A percentile compares a stretch with the other conserved stretches of the same genome.
phyloP scores from a whole-genome alignment of 2,329 filamentous ascomycete genomes.

The Exserohilum rostratum region DNA sequence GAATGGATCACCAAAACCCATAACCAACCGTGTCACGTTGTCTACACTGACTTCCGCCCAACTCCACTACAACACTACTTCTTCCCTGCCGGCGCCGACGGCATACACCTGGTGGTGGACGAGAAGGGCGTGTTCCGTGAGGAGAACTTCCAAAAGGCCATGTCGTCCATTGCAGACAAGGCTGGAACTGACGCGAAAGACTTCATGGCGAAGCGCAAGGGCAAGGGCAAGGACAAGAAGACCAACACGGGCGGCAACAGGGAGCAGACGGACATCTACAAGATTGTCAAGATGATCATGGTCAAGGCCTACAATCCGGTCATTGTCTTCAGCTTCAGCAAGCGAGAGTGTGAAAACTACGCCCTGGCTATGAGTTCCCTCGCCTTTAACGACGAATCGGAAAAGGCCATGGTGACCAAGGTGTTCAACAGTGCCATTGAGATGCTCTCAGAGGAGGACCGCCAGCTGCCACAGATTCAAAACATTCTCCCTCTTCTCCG shows the following conservation, averaged over 20 bases:
- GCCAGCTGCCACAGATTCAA: slow-evolving; percentile 83
- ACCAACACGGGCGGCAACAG: slow-evolving; percentile 81
- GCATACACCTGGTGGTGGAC: slow-evolving; percentile 92
- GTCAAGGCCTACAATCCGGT: slow-evolving; percentile 96
- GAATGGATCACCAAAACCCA: slow-evolving; percentile 99
- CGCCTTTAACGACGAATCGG: slow-evolving; percentile 94
- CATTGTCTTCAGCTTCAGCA: slow-evolving; percentile 99
- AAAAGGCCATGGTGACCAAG: slow-evolving; percentile 91
- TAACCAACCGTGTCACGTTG: slow-evolving; percentile 95
- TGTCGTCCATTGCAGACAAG: slow-evolving; percentile 85
- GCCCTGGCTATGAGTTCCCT: slow-evolving; percentile 85
- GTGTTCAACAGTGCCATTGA: slow-evolving; percentile 95
- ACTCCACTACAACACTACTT: slow-evolving; percentile 98
- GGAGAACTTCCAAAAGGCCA: slow-evolving; percentile 96
- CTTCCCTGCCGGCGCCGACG: slow-evolving; percentile 89
- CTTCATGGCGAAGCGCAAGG: slow-evolving; percentile 77
- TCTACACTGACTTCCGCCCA: slow-evolving; percentile 97
- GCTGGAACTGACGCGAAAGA: slow-evolving; percentile 85
- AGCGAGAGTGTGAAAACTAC: slow-evolving; percentile 91
- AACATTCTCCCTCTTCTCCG: slow-evolving; percentile 88
- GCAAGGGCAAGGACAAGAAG: slow-evolving; percentile 90
- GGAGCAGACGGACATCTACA: slow-evolving; percentile 80
- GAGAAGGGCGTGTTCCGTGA: slow-evolving; percentile 97
- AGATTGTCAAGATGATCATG: slow-evolving; percentile 99
- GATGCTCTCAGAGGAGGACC: slow-evolving; percentile 89